These are phyloP conservation scores for Dysphania ambrosioides DNA, from an alignment of 148 eudicot genomes.

Conservation along the genomic window DNA sequence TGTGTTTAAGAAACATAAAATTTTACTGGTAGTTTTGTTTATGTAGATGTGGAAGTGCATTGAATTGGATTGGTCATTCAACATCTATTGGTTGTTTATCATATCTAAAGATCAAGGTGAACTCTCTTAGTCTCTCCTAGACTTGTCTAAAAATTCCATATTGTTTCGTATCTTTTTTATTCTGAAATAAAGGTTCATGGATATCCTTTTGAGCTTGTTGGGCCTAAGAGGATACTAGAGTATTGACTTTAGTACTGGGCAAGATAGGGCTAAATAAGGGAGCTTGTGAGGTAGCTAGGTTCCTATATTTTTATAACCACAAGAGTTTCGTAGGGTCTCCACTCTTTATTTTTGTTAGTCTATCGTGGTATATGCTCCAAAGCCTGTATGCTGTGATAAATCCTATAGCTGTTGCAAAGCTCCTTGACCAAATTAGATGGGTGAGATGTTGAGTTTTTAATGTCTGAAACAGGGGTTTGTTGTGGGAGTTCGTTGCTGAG, in stretches of 20 bases:
- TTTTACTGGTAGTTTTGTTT: neutral
- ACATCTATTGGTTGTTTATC: conserved; percentile 7
- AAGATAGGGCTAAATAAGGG: neutral
- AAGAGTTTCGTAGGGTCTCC: neutral
- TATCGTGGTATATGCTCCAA: neutral
- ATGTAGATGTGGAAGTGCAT: conserved; percentile 10
- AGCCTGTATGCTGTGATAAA: neutral
- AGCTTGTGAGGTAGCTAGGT: neutral
- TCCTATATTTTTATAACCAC: neutral
- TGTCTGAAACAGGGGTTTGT: neutral
- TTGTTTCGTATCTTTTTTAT: too few relatives aligned
- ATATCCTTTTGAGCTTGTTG: neutral
- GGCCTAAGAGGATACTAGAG: neutral
- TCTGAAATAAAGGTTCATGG: too few relatives aligned
- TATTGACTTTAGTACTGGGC: neutral
- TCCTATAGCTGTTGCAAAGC: neutral
- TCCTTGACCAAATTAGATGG: neutral
- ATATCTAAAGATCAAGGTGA: conserved; percentile 3
- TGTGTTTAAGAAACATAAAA: neutral
- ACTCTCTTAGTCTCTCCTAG: neutral
- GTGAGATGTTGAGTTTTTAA: neutral
- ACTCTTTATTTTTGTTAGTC: neutral
- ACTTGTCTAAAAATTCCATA: neutral
- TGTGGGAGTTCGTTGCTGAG: too few relatives aligned
- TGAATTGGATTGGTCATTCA: conserved; percentile 2